Evolutionary conservation across 208 protist genomes (phyloP).

Genomic region (Trypanosomatidae sp.): DNA sequence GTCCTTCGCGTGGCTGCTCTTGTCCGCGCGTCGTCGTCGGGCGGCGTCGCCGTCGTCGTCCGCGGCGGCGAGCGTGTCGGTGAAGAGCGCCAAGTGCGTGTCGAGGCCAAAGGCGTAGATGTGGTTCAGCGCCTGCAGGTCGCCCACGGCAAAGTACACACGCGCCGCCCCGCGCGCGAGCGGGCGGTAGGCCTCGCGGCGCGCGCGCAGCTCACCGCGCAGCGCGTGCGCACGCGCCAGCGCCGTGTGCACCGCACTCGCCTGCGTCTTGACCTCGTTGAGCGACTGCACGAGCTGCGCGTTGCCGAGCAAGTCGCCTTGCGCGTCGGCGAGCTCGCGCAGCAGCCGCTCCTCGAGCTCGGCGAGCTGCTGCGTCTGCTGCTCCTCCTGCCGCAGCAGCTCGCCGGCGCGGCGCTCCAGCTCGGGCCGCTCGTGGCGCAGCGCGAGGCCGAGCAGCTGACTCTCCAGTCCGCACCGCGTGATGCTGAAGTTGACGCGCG

Average conservation of each 20-base stretch:
- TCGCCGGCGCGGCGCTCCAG: conserved; percentile 90
- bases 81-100: conserved; percentile 85
- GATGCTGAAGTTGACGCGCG: conserved; percentile 95
- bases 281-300: conserved; percentile 84
- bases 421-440: conserved; percentile 94
- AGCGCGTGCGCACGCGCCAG: conserved; percentile 79
- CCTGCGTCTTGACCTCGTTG: conserved; percentile 91
- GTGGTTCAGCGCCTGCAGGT: conserved; percentile 84
- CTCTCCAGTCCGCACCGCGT: conserved; percentile 92
- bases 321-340: conserved; percentile 82
- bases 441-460: conserved; percentile 91
- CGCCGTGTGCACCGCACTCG: conserved; percentile 64
- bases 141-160: conserved; percentile 92
- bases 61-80: conserved; percentile 31
- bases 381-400: conserved; percentile 92
- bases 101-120: conserved; percentile 96
- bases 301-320: conserved; percentile 94
- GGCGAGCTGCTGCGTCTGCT: conserved; percentile 88
- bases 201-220: conserved; percentile 86
- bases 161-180: conserved; percentile 76
- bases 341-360: conserved; percentile 90
- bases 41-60: conserved; percentile 16
- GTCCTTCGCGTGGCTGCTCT: conserved; percentile 34
- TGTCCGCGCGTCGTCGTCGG: conserved; percentile 16
- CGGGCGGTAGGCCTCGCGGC: conserved; percentile 90